Base-by-base conservation (phyloP, 106 monocot genomes). In the Gastrodia elata region DNA sequence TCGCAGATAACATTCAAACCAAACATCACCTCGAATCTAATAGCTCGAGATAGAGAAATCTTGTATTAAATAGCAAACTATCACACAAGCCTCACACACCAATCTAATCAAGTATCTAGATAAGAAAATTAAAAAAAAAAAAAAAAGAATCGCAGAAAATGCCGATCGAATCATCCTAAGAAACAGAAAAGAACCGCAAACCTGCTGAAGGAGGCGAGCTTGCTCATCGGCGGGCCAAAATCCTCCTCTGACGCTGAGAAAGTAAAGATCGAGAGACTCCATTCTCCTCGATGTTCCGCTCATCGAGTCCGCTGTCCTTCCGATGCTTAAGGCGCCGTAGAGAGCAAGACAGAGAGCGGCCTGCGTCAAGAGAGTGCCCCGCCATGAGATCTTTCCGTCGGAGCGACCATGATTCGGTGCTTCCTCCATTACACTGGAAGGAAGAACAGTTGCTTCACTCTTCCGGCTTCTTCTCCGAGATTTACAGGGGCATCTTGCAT, bases 311-410 rank as follows among this genome's bases (percentile, higher is more conserved):
- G 70, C 84, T 32, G 79, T 80, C 71, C 56, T 68, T 71, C 89
- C 83, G 42, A 87, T 76, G 77, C 43, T 75, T 69, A 90, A 74
- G 71, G 84, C 82, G 10, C 58, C 87, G 65, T 87, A 87, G 26
- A 90, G 84, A 28, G 82, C 84, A 27, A 90, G 35, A 80, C 84
- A 90, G 41, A 90, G 78, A 6, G 64, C 74, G 1, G 57, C 87
- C 82, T 90, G 90, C 20, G 76, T 73, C 42, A 71, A 39, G 39
- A 87, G 13, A 48, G 90, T 90, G 46, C 74, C 39, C 1, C 68
- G 13, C 80, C 82, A 90, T 28, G 82, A 72, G 26, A 77, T 56
- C 74, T 37, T 56, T 78, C 38, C 68, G n/a, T 15, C 27, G n/a
- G 28, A 24, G 36, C 11, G 24, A 41, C 6, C 8, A 8, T 11